Evolutionary conservation across 1,284 basidiomycete species (phyloP).

Genomic region (Puccinia novopanici): DNA sequence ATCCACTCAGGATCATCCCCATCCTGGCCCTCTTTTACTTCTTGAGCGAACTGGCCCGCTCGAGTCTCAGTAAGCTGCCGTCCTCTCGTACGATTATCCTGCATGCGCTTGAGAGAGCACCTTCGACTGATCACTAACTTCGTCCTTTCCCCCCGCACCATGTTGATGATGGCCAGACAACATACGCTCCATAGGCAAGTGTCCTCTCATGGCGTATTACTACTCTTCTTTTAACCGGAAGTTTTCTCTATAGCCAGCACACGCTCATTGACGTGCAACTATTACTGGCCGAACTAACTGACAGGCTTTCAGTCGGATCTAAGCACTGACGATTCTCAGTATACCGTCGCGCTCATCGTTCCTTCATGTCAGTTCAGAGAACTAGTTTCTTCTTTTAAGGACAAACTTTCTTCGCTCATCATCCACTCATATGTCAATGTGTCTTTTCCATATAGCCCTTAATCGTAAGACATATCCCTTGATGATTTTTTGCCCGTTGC

Average conservation of each 20-base stretch:
- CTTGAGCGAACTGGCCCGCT: background rate
- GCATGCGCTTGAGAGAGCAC: too few species aligned
- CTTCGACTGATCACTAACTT: background rate
- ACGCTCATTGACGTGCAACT: too few species aligned
- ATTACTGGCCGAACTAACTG: too few species aligned
- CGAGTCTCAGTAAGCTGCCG: background rate
- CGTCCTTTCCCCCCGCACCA: too few species aligned
- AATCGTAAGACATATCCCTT: background rate
- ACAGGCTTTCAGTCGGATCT: conserved; percentile 1
- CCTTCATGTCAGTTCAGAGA: background rate
- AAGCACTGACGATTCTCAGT: background rate
- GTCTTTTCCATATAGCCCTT: background rate
- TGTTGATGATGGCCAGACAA: too few species aligned
- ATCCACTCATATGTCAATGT: too few species aligned
- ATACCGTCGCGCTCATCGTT: background rate
- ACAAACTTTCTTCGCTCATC: too few species aligned
- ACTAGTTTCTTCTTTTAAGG: too few species aligned
- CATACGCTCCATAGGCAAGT: conserved; percentile 5
- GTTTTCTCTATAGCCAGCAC: too few species aligned
- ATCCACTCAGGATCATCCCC: background rate
- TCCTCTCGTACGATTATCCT: too few species aligned
- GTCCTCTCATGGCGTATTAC: background rate
- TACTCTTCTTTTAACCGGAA: too few species aligned
- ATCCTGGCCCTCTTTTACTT: background rate
- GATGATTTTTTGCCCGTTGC: too few species aligned